Evolutionary conservation across 1,284 basidiomycete species (phyloP).

Genomic region (Prillingera fragicola): DNA sequence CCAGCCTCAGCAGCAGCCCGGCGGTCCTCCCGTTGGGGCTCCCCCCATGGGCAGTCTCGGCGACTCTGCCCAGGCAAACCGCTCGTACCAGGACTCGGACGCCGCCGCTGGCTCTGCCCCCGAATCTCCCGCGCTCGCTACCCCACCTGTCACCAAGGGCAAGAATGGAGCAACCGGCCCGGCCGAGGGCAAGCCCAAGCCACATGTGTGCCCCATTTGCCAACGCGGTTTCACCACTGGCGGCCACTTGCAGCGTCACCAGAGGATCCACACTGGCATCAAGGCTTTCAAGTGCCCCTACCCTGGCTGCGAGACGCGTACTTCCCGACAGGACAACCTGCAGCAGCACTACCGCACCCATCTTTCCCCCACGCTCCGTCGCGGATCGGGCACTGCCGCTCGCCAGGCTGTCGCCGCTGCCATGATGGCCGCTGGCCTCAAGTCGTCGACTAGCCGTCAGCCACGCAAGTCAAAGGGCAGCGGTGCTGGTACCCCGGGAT

Average conservation of each 20-base stretch:
- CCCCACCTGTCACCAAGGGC: slow-evolving; percentile 28
- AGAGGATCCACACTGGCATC: slow-evolving; percentile 45
- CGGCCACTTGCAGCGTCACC: slow-evolving; percentile 45
- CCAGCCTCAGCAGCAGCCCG: too few species aligned
- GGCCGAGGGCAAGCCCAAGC: slow-evolving; percentile 44
- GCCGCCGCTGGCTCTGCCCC: slow-evolving; percentile 6
- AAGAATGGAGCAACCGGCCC: slow-evolving; percentile 45
- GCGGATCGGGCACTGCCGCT: slow-evolving; percentile 42
- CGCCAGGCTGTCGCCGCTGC: slow-evolving; percentile 42
- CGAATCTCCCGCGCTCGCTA: slow-evolving; percentile 10
- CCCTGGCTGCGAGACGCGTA: slow-evolving; percentile 45
- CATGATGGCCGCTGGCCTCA: slow-evolving; percentile 45
- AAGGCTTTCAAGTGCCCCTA: slow-evolving; percentile 48
- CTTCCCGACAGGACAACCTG: slow-evolving; percentile 44
- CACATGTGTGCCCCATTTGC: slow-evolving; percentile 43
- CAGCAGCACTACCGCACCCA: slow-evolving; percentile 48
- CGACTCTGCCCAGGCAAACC: slow-evolving; percentile 6
- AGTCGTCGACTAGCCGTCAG: slow-evolving; percentile 35
- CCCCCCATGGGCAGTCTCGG: not conserved
- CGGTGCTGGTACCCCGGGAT: slow-evolving; percentile 36
- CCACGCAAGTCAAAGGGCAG: slow-evolving; percentile 44
- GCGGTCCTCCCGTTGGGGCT: too few species aligned
- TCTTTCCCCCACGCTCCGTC: slow-evolving; percentile 40
- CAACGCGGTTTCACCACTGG: slow-evolving; percentile 43
- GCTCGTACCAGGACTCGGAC: not conserved